phyloP scores from a whole-genome alignment of 1,284 basidiomycete species.

The Trichosporon sp. region DNA sequence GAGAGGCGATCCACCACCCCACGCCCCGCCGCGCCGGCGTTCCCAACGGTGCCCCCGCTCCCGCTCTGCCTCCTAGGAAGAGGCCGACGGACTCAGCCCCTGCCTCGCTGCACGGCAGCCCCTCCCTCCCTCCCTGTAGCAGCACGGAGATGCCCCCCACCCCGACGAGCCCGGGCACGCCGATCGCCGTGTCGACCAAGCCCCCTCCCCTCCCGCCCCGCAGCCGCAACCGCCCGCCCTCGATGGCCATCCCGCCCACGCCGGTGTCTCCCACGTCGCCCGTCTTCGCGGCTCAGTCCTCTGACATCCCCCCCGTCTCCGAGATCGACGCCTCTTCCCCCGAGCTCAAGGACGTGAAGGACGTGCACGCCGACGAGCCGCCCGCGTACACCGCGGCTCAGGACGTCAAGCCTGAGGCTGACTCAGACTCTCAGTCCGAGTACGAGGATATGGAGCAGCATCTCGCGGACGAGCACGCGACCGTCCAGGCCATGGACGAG shows the following conservation, averaged over 20 bases:
- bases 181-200: background rate
- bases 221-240: conserved; percentile 20
- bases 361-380: background rate
- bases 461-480: conserved; percentile 1
- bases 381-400: background rate
- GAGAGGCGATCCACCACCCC: conserved; percentile 2
- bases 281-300: background rate
- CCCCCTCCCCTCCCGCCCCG: conserved; percentile 16
- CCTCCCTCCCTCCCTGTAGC: background rate
- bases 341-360: background rate
- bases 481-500: background rate
- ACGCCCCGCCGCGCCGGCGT: background rate
- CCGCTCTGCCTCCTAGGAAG: background rate
- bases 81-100: background rate
- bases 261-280: background rate
- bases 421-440: background rate
- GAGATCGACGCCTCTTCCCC: background rate
- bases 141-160: conserved; percentile 4
- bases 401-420: background rate
- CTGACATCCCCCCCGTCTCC: background rate
- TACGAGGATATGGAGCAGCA: background rate
- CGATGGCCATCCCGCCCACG: conserved; percentile 10
- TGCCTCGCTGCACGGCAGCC: background rate
- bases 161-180: background rate
- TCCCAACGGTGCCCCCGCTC: background rate